Percentiles rank a stretch among this genome's conserved stretches.
phyloP scores from a whole-genome alignment of 495 filamentous ascomycete species.

The Neurospora sp. region DNA sequence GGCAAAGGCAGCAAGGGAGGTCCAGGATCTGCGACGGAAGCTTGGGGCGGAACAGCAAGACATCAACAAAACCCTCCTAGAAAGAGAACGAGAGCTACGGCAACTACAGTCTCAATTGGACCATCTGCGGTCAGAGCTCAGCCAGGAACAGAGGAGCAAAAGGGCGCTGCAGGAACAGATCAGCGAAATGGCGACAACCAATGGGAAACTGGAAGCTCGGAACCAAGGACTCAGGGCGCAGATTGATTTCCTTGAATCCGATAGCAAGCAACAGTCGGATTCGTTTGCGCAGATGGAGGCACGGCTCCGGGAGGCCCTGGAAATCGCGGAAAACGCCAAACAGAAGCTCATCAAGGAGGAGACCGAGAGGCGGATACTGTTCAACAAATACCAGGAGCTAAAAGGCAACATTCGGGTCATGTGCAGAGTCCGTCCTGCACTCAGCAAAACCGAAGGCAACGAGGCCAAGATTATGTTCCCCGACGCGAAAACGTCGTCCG shows the following conservation, averaged over 20 bases:
- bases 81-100: conserved; percentile 51
- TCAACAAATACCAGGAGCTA: conserved; percentile 97
- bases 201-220: conserved; percentile 59
- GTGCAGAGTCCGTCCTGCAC: conserved; percentile 83
- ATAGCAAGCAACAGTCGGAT: conserved; percentile 73
- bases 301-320: conserved; percentile 65
- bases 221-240: conserved; percentile 64
- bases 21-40: conserved; percentile 52
- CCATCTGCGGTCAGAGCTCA: conserved; percentile 46
- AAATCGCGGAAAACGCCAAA: conserved; percentile 55
- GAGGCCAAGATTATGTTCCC: conserved; percentile 66
- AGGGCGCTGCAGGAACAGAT: conserved; percentile 38
- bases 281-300: conserved; percentile 68
- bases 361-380: conserved; percentile 79
- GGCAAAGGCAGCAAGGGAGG: conserved; percentile 46
- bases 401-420: conserved; percentile 99
- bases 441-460: conserved; percentile 46
- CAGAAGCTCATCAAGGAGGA: conserved; percentile 88
- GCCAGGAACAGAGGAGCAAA: conserved; percentile 36
- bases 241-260: conserved; percentile 80
- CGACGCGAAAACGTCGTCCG: conserved; percentile 65
- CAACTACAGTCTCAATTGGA: conserved; percentile 45
- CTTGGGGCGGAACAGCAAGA: conserved; percentile 54
- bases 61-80: conserved; percentile 49
- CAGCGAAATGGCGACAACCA: conserved; percentile 52